phyloP scores from a whole-genome alignment of 768 basidiomycete genomes.

The Leccinum longicurvipes region DNA sequence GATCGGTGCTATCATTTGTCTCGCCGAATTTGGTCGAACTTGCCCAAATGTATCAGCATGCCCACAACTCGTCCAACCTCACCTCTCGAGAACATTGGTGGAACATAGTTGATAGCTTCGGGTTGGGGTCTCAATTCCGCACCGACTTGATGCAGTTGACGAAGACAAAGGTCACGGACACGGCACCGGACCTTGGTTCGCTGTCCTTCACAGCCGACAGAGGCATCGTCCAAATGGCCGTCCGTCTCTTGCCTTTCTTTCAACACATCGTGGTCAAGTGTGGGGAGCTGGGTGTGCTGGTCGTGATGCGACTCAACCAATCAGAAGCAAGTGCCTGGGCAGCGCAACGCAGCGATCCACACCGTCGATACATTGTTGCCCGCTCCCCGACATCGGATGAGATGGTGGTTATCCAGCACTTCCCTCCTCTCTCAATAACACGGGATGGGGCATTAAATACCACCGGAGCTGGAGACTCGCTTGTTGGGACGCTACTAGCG shows the following conservation, averaged over 20 bases:
- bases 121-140: conserved; percentile 65
- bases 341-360: conserved; percentile 43
- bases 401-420: conserved; percentile 67
- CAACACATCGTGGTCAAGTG: conserved; percentile 83
- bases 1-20: conserved; percentile 60
- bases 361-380: conserved; percentile 48
- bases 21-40: conserved; percentile 90
- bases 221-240: conserved; percentile 77
- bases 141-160: conserved; percentile 62
- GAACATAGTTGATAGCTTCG: conserved; percentile 58
- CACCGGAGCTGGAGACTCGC: conserved; percentile 90
- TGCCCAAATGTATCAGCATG: conserved; percentile 50
- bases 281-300: conserved; percentile 64
- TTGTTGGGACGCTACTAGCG: conserved; percentile 83
- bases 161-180: conserved; percentile 40
- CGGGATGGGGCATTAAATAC: conserved; percentile 53
- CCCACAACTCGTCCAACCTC: conserved; percentile 45
- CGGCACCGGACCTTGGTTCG: conserved; percentile 38
- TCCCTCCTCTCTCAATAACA: conserved; percentile 51
- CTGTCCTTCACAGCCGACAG: conserved; percentile 62
- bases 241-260: conserved; percentile 82
- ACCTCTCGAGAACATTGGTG: conserved; percentile 62
- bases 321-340: conserved; percentile 48
- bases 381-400: conserved; percentile 43
- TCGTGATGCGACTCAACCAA: conserved; percentile 53